phyloP scores from a whole-genome alignment of 208 protist species.

The Crithidia sp. region DNA sequence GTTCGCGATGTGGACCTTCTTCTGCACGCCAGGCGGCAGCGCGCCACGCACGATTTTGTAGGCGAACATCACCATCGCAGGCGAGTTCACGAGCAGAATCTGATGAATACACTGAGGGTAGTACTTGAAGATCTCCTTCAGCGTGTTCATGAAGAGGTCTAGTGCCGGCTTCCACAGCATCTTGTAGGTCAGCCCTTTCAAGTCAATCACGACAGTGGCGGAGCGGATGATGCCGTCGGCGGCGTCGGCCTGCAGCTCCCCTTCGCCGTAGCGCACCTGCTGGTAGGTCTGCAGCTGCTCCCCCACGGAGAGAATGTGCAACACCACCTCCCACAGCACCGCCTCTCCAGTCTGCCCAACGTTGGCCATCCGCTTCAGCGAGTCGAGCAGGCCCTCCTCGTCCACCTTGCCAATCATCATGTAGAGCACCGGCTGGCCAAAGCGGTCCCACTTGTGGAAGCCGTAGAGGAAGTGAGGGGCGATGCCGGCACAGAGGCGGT shows the following conservation, averaged over 20 bases:
- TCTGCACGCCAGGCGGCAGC: conserved; percentile 34
- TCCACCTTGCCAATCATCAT: conserved; percentile 42
- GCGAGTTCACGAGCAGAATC: conserved; percentile 59
- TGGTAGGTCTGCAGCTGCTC: conserved; percentile 32
- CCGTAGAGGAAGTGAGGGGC: conserved; percentile 26
- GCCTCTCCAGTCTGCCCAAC: conserved; percentile 15
- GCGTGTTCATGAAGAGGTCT: conserved; percentile 34
- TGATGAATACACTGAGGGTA: conserved; percentile 54
- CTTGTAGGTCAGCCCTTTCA: conserved; percentile 55
- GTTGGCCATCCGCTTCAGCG: conserved; percentile 27
- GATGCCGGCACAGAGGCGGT: conserved; percentile 35
- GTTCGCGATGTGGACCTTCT: conserved; percentile 48
- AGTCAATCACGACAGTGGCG: conserved; percentile 54
- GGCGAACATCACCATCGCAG: conserved; percentile 48
- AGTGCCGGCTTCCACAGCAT: conserved; percentile 65
- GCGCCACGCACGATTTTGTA: conserved; percentile 50
- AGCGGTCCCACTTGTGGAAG: conserved; percentile 55
- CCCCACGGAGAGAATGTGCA: conserved; percentile 16
- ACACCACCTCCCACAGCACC: conserved; percentile 25
- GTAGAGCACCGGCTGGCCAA: conserved; percentile 49
- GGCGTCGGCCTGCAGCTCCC: conserved; percentile 16
- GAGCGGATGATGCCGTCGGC: conserved; percentile 37
- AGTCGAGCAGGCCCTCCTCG: conserved; percentile 24
- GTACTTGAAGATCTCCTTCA: conserved; percentile 41
- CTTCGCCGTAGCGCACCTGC: conserved; percentile 20